Percentiles rank a stretch among this genome's conserved stretches.
Conservation (phyloP, 352 stramenopile genomes). For the Phytopythium cucurbitacearum region DNA sequence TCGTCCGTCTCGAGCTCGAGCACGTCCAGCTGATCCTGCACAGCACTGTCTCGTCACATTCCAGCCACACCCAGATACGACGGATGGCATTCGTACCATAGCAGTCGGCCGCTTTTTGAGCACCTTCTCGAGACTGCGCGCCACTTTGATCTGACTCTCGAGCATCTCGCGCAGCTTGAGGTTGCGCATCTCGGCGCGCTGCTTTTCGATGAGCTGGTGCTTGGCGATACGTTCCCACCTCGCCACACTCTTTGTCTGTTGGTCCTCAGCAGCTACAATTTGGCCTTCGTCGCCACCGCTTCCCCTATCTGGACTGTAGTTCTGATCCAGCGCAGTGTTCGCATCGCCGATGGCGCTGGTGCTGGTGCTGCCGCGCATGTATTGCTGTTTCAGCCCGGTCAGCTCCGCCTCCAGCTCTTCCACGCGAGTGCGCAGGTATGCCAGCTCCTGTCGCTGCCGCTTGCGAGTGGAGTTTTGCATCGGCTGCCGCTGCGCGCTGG, state of each 20-base stretch:
- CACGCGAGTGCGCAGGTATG: conserved; percentile 43
- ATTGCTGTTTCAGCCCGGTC: conserved; percentile 4
- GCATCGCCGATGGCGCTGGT: background rate
- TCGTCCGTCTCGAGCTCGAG: conserved; percentile 1
- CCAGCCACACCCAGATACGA: background rate
- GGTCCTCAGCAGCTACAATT: too few relatives aligned
- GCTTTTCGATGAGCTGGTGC: conserved; percentile 20
- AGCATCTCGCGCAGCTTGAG: conserved; percentile 20
- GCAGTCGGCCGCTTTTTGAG: conserved; percentile 23
- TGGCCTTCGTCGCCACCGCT: too few relatives aligned
- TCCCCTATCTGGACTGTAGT: background rate
- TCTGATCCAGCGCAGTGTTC: background rate
- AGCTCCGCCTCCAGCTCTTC: conserved; percentile 36
- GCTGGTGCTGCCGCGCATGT: conserved; percentile 1
- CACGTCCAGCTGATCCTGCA: conserved; percentile 2
- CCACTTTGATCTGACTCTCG: conserved; percentile 41
- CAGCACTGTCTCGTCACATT: background rate
- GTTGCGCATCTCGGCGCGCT: conserved; percentile 22
- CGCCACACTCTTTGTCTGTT: background rate
- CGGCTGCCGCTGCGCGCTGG: conserved; percentile 8
- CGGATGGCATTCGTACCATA: background rate
- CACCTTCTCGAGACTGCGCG: conserved; percentile 38
- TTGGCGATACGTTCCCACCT: conserved; percentile 25
- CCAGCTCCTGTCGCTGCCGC: conserved; percentile 51
- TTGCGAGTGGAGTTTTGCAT: conserved; percentile 51